Base-by-base conservation (phyloP, 495 filamentous ascomycete species). In the Penicillium soppii region DNA sequence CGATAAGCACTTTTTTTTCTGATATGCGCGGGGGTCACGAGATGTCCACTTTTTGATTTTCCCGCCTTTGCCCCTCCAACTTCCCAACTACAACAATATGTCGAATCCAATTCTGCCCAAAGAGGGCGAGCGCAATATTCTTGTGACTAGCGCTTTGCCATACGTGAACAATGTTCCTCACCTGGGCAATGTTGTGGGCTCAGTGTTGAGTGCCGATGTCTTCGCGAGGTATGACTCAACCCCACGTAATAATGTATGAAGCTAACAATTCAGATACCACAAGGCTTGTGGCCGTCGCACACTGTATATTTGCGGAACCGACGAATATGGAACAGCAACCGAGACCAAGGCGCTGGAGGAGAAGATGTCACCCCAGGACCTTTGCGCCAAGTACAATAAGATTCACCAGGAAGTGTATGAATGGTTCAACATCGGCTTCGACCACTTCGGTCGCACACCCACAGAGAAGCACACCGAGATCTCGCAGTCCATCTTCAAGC, bases 131-230 rank as follows among this genome's bases (percentile, higher is more conserved):
- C 68, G 68, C 35, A 76, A 76, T 60, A 66, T 75, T 22, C 56
- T 87, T 21, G 76, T 87, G 30, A 87, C 66, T 43, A 64, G 49
- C 38, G 60, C 87, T 35, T 61, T 91, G 27, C 88, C 90, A 35
- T 97, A 97, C 65, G 91, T 96, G 43, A 97, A 97, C 74, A 97
- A 96, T 70, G 89, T 95, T 8, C 94, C 92, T 43, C 92, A 96
- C 71, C 77, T 96, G 61, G 92, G 94, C 47, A 98, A 98, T 69
- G 86, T 97, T 47, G 81, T 97, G 46, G 94, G 94, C 48, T 90
- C 85, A 56, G 91, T 96, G 30, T 80, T 97, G 61, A 85, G 82
- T 57, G 87, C 88, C 30, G 88, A 92, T 70, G 86, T 87, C 63
- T 95, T 90, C 61, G 72, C 84, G 59, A 71, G 81, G 80, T 85